Conservation (phyloP, 331 rosid genomes). For the Prunus yedoensis region DNA sequence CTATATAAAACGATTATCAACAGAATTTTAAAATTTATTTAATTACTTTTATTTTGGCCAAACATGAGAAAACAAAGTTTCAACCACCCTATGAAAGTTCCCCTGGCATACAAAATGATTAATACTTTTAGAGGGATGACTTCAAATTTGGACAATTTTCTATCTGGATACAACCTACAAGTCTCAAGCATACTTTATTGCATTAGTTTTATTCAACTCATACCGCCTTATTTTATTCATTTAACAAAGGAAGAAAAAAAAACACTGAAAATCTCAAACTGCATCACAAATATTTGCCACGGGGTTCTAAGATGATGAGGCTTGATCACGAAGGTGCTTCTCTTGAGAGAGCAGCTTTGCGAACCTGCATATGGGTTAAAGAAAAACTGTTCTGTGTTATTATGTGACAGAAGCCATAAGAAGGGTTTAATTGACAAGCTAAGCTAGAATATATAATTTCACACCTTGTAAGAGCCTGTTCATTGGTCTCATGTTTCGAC, state of each 20-base stretch:
- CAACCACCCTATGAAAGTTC: neutral
- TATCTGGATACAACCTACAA: neutral
- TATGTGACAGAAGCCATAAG: neutral
- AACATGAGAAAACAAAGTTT: neutral
- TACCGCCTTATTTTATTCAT: too few species aligned
- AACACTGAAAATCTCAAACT: too few species aligned
- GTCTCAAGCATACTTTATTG: neutral
- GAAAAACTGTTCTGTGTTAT: neutral
- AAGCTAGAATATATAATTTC: neutral
- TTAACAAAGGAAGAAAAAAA: too few species aligned
- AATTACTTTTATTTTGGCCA: neutral
- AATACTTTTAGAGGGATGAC: neutral
- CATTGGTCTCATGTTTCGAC: constrained; percentile 15
- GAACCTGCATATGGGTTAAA: neutral
- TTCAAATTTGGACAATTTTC: neutral
- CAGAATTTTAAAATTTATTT: neutral
- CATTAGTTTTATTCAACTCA: neutral
- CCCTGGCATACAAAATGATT: neutral
- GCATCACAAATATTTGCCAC: neutral
- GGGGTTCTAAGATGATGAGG: neutral
- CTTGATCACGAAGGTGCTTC: neutral
- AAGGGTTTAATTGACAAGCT: neutral
- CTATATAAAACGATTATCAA: too few species aligned
- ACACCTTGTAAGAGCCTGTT: constrained; percentile 25
- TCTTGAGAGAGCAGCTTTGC: too few species aligned